Conservation (phyloP, 108 stramenopile species). For the Poteriospumella lacustris region DNA sequence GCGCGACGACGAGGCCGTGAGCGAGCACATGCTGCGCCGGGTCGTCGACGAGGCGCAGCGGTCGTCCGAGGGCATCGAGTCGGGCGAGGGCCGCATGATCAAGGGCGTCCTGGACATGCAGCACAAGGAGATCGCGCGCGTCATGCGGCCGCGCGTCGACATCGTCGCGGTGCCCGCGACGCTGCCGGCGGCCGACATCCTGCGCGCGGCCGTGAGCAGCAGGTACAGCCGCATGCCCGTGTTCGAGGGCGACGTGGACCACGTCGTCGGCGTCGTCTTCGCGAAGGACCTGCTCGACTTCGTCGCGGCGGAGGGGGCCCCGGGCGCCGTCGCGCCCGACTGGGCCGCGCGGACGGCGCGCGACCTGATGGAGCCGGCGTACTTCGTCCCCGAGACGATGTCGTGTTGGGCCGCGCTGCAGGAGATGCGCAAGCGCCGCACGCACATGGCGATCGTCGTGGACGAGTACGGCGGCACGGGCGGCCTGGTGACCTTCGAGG, state of each 20-base stretch:
- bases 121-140: slow-evolving; percentile 60
- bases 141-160: slow-evolving; percentile 91
- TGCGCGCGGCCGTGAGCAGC: slow-evolving; percentile 69
- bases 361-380: slow-evolving; percentile 77
- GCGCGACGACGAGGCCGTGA: slow-evolving; percentile 67
- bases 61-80: slow-evolving; percentile 81
- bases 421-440: slow-evolving; percentile 84
- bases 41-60: slow-evolving; percentile 87
- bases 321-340: not conserved
- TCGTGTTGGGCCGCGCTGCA: slow-evolving; percentile 89
- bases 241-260: slow-evolving; percentile 92
- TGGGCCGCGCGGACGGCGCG: slow-evolving; percentile 52
- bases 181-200: slow-evolving; percentile 72
- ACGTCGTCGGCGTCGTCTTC: slow-evolving; percentile 86
- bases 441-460: slow-evolving; percentile 94
- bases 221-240: slow-evolving; percentile 89
- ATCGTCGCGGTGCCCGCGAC: slow-evolving; percentile 74
- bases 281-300: slow-evolving; percentile 88
- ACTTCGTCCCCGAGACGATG: slow-evolving; percentile 94
- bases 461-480: slow-evolving; percentile 96
- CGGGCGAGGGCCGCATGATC: slow-evolving; percentile 90
- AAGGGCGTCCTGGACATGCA: slow-evolving; percentile 85
- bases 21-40: slow-evolving; percentile 81
- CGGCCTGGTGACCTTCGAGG: slow-evolving; percentile 89
- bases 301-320: slow-evolving; percentile 47